phyloP scores from a whole-genome alignment of 192 early-diverging fungal genomes.

The Lobosporangium transversale region DNA sequence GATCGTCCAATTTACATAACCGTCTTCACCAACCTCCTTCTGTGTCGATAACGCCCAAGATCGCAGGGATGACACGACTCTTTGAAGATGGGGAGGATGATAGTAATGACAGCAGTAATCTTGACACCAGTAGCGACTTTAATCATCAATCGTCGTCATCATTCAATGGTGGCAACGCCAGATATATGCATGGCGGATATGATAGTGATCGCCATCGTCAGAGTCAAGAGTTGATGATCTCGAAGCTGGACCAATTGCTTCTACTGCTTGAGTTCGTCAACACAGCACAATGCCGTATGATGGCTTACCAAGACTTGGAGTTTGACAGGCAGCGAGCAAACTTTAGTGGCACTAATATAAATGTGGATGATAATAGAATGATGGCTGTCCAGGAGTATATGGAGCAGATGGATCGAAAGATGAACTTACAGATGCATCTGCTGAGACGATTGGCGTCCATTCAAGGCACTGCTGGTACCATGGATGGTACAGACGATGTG shows the following conservation, averaged over 20 bases:
- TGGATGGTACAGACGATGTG: not conserved
- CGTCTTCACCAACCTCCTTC: constrained; percentile 22
- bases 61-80: constrained; percentile 35
- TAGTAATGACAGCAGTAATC: not conserved
- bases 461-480: not conserved
- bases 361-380: constrained; percentile 66
- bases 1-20: constrained; percentile 14
- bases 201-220: too few relatives aligned
- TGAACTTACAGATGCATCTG: constrained; percentile 55
- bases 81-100: constrained; percentile 28
- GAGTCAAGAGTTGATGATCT: constrained; percentile 16
- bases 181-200: too few relatives aligned
- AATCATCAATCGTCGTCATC: not conserved
- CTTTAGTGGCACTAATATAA: not conserved
- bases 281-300: constrained; percentile 50
- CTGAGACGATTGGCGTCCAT: constrained; percentile 50
- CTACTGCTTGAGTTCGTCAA: constrained; percentile 49
- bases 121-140: too few relatives aligned
- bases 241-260: constrained; percentile 39
- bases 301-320: constrained; percentile 48
- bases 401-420: constrained; percentile 45
- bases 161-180: not conserved
- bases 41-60: constrained; percentile 25
- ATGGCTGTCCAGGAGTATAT: constrained; percentile 63
- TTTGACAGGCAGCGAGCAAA: constrained; percentile 11